These are phyloP conservation scores for Aspergillus cavernicola DNA, from an alignment of 495 filamentous ascomycete genomes.

Conservation along the genomic window DNA sequence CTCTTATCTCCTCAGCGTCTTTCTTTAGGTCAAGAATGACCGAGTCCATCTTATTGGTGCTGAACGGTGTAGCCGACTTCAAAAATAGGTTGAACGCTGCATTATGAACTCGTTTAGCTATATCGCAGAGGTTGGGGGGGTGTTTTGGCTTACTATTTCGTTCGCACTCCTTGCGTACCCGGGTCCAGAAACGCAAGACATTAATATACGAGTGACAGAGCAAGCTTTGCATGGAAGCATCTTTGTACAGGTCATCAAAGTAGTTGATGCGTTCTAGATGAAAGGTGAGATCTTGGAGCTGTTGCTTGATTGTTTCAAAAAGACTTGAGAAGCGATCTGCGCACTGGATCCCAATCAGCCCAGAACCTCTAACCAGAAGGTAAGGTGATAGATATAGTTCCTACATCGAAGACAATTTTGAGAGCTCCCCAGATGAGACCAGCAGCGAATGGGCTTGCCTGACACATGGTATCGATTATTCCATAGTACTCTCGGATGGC, in stretches of 20 bases:
- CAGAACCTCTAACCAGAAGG: neutral
- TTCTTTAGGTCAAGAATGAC: neutral
- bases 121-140: neutral
- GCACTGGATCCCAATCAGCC: neutral
- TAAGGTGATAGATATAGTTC: neutral
- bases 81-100: neutral
- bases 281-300: neutral
- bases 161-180: neutral
- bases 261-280: neutral
- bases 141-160: neutral
- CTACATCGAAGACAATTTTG: neutral
- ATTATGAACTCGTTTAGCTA: neutral
- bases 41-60: neutral
- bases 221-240: neutral
- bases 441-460: neutral
- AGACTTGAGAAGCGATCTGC: neutral
- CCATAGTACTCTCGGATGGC: neutral
- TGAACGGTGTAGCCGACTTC: neutral
- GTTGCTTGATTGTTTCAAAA: neutral
- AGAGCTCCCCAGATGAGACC: conserved; percentile 1
- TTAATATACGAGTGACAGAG: neutral
- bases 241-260: neutral
- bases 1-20: neutral
- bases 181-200: neutral
- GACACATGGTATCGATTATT: neutral